Base-by-base conservation (phyloP, 345 rosid species). In the Salix koriyanagi region DNA sequence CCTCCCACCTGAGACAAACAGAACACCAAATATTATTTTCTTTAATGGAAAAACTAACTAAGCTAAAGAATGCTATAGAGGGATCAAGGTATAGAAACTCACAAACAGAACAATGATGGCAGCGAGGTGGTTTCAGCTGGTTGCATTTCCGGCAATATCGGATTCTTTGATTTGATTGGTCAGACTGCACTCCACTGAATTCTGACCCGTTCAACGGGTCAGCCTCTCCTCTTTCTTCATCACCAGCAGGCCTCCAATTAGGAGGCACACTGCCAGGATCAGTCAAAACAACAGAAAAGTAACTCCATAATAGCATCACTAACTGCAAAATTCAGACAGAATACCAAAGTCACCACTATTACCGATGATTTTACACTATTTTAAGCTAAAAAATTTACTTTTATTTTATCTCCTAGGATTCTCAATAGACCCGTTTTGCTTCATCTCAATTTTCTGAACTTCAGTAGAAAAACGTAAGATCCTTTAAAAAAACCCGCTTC, bases 61-160 rank as follows among this genome's bases (percentile, higher is more conserved):
- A 80, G 62, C 34, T 23, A 50, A 70, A 21, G 50, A 21, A 82
- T 28, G 3, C 16, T 39, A 21, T 14, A 1, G 5, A 11, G 50
- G 19, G 64, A 21, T 61, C 1, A 28, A 67, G 30, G 46, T n/a
- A 34, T 42, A 37, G 56, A 72, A 77, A 80, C 99, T 83, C 81
- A 96, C 99, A 95, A 82, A 93, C 97, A 81, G 99, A 95, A 75
- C 99, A 95, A 74, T 93, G 99, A 73, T 95, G 98, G 78, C 98
- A 91, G 7, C 98, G 97, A 72, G 98, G 96, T 10, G 99, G 99
- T 67, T 95, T 95, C 79, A 80, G 85, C 78, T 95, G 97, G 83
- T 85, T 90, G 82, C 99, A 95, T 84, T 95, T 93, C 80, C 96
- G 85, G 88, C 99, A 96, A 76, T 81, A 89, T 36, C 99, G 88